Percentiles rank a stretch among this genome's conserved stretches.
These are phyloP conservation scores for Cylindrotheca closterium DNA, from an alignment of 108 stramenopile species.

Conservation along the genomic window DNA sequence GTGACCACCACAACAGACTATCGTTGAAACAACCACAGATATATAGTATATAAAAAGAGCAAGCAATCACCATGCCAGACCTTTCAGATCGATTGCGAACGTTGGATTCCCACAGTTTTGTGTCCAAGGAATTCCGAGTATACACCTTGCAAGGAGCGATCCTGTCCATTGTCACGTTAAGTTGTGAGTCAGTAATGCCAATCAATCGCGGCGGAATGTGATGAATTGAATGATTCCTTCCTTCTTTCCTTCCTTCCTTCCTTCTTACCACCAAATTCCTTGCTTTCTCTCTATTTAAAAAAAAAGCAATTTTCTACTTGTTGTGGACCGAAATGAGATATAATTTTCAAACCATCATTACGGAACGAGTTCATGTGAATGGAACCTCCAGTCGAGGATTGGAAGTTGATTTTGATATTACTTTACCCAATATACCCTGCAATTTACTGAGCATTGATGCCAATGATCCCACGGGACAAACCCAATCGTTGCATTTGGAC, in stretches of 20 bases:
- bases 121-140: constrained; percentile 81
- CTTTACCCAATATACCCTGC: constrained; percentile 83
- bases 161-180: constrained; percentile 42
- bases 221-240: not conserved
- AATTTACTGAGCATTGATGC: constrained; percentile 84
- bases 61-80: constrained; percentile 13
- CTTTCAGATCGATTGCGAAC: constrained; percentile 35
- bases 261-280: constrained; percentile 5
- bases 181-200: constrained; percentile 11
- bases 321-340: constrained; percentile 59
- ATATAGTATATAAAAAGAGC: too few species aligned
- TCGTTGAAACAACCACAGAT: too few species aligned
- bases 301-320: constrained; percentile 63
- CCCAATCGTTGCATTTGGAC: constrained; percentile 83
- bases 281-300: constrained; percentile 1
- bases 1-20: too few species aligned
- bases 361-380: constrained; percentile 84
- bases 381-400: constrained; percentile 72
- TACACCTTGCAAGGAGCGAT: constrained; percentile 64
- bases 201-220: not conserved
- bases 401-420: constrained; percentile 89
- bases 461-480: constrained; percentile 87
- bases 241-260: not conserved
- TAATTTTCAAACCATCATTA: constrained; percentile 58
- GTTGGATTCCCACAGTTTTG: constrained; percentile 68